Evolutionary conservation across 1,284 basidiomycete genomes (phyloP).

Genomic region (Cronartium ribicola): DNA sequence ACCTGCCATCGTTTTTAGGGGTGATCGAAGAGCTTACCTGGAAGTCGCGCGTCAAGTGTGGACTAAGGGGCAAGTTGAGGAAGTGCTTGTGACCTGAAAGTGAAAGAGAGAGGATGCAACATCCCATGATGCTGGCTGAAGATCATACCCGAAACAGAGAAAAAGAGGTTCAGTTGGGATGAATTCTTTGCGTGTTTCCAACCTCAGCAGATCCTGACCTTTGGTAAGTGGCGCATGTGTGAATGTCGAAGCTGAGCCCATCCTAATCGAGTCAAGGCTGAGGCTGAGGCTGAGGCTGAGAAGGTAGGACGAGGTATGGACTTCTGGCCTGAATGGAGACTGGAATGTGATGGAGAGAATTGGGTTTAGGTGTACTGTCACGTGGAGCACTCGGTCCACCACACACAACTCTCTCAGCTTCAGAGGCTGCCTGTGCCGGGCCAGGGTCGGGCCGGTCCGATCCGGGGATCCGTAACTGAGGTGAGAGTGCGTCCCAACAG

Average conservation of each 20-base stretch:
- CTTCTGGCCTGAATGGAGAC: too few relatives aligned
- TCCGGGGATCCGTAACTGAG: too few relatives aligned
- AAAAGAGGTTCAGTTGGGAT: not conserved
- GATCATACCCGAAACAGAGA: not conserved
- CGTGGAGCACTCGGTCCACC: too few relatives aligned
- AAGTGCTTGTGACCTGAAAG: conserved; percentile 25
- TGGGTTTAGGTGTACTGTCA: too few relatives aligned
- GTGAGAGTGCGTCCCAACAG: too few relatives aligned
- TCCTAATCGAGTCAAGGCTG: not conserved
- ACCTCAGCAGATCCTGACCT: not conserved
- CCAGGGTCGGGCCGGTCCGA: too few relatives aligned
- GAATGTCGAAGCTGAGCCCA: conserved; percentile 17
- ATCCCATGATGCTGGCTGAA: conserved; percentile 12
- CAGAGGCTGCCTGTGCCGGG: too few relatives aligned
- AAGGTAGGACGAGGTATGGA: too few relatives aligned
- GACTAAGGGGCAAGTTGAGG: conserved; percentile 12
- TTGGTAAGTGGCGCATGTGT: conserved; percentile 20
- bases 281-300: not conserved
- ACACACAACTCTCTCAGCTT: too few relatives aligned
- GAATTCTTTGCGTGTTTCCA: not conserved
- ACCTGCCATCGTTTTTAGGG: not conserved
- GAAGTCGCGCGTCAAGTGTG: conserved; percentile 16
- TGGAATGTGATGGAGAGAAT: too few relatives aligned
- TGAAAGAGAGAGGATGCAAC: conserved; percentile 10
- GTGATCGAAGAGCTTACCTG: conserved; percentile 5